Evolutionary conservation across 2,329 filamentous ascomycete genomes (phyloP), one percentile per base, ranked within the genome.

Genomic region (Alternaria sp.): DNA sequence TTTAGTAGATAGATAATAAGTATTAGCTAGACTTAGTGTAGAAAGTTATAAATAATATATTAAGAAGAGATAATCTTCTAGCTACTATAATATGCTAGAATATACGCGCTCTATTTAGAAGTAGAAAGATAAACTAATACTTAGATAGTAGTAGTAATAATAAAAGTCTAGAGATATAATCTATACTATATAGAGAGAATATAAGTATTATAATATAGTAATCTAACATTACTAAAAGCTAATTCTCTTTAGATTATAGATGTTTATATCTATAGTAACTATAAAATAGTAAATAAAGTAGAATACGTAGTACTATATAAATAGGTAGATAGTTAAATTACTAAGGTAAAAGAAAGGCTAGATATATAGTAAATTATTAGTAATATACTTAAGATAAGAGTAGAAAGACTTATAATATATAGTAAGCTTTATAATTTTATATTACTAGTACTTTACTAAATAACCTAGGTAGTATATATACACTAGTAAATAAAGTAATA

Each of bases 231-330:
- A 52, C 5, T 9, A 25, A 56, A 55, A 30, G 44, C 52, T 57
- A 57, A 62, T 55, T 2, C 28, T 52, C 13, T 36, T 15, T 13
- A 68, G 53, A 68, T 68, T 61, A 62, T 68, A 53, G 45, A 68
- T 26, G 30, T 68, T 23, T 68, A 67, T 50, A 61, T 68, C 46
- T 68, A 68, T 19, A 17, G 65, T 8, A 7, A 57, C 52, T 60
- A 67, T 26, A 10, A 64, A n/a, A 49, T 67, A 15, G n/a, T 61
- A 15, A 12, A 62, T 59, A 8, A 62, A 23, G 45, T 43, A 23
- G 56, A 56, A 50, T 10, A 55, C 6, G n/a, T 26, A 56, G 59
- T 65, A 11, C 36, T 23, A 47, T 53, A 62, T 17, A 66, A 49
- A 46, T 43, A 36, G 36, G 21, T 19, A 59, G 61, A 54, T 11